Base-by-base conservation (phyloP, 1,284 basidiomycete species). In the Cryptococcus sp. region DNA sequence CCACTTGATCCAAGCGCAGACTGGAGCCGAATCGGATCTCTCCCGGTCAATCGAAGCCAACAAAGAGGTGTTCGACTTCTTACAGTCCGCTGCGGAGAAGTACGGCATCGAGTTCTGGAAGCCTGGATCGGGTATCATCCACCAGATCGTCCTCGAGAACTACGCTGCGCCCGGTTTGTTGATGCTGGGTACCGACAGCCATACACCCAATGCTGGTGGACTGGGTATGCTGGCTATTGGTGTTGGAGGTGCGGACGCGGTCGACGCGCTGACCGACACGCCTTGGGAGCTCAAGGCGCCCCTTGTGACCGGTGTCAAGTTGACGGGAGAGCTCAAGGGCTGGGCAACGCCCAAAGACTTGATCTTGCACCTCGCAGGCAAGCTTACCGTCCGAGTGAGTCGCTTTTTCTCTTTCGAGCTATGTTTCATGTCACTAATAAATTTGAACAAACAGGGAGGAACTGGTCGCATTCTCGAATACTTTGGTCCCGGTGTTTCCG, bases 241-340 rank as follows among this genome's bases (percentile, higher is more conserved):
- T 62, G 96, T 99, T 23, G 96, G 96, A 65, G 96, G 96, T 61
- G 96, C 96, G 20, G 96, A 99, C 76, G 96, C 96, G 19, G 96
- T 99, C 35, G 96, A 99, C 78, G 96, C 93, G 16, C 90, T 99
- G 87, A 97, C 95, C 10, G 89, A 91, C 60, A 97, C 94, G 19
- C 93, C 95, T 41, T 99, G 96, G 96, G 96, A 99, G 78, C 82
- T 99, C 57, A 95, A 96, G 79, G 93, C 94, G 38, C 95, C 94
- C 15, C 85, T 89, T 66, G 85, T 96, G 45, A 86, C 91, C 52
- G 93, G 91, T 87, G 84, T 99, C 57, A 91, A 91, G 77, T 83
- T 99, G 53, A 94, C 86, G 39, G 96, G 96, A 8, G 81, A 91
- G 77, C 82, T 99, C 61, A 86, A 82, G 66, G 91, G 90, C 11